Evolutionary conservation across 2,329 filamentous ascomycete genomes (phyloP).

Genomic region (Ascomycota sp.): DNA sequence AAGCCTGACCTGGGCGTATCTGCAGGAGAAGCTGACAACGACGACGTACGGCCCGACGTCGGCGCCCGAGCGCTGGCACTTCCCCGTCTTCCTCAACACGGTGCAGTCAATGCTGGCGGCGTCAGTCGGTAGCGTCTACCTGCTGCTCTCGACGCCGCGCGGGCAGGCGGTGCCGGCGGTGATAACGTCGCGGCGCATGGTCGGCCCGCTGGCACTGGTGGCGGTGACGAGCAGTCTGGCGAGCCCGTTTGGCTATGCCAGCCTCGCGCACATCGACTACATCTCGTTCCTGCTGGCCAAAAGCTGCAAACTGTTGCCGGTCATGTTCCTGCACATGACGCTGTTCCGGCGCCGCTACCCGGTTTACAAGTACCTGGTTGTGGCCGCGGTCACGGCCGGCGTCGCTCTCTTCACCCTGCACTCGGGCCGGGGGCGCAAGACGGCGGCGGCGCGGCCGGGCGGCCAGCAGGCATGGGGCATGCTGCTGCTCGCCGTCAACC

Average conservation of each 20-base stretch:
- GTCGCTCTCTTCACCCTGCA: slow-evolving; percentile 93
- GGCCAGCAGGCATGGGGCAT: slow-evolving; percentile 57
- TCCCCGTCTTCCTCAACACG: slow-evolving; percentile 88
- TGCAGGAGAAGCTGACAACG: slow-evolving; percentile 94
- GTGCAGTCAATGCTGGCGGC: slow-evolving; percentile 84
- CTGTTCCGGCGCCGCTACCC: slow-evolving; percentile 80
- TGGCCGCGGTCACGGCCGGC: slow-evolving; percentile 73
- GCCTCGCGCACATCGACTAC: slow-evolving; percentile 86
- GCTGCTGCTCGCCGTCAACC: slow-evolving; percentile 65
- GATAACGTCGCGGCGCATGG: slow-evolving; percentile 56
- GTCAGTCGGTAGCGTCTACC: slow-evolving; percentile 62
- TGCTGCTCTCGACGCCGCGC: slow-evolving; percentile 38
- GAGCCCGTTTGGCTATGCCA: slow-evolving; percentile 89
- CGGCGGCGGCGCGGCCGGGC: too few species aligned
- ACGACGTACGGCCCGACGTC: slow-evolving; percentile 53
- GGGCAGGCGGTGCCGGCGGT: slow-evolving; percentile 33
- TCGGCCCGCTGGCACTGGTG: slow-evolving; percentile 64
- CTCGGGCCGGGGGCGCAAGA: slow-evolving; percentile 35
- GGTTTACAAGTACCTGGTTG: slow-evolving; percentile 89
- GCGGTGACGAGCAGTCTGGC: slow-evolving; percentile 75
- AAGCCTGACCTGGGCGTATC: slow-evolving; percentile 83
- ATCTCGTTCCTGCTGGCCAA: slow-evolving; percentile 95
- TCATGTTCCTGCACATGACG: slow-evolving; percentile 91
- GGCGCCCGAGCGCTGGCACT: slow-evolving; percentile 63
- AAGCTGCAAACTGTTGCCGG: slow-evolving; percentile 94